Conservation (phyloP, 768 basidiomycete species). For the Pisolithus albus region DNA sequence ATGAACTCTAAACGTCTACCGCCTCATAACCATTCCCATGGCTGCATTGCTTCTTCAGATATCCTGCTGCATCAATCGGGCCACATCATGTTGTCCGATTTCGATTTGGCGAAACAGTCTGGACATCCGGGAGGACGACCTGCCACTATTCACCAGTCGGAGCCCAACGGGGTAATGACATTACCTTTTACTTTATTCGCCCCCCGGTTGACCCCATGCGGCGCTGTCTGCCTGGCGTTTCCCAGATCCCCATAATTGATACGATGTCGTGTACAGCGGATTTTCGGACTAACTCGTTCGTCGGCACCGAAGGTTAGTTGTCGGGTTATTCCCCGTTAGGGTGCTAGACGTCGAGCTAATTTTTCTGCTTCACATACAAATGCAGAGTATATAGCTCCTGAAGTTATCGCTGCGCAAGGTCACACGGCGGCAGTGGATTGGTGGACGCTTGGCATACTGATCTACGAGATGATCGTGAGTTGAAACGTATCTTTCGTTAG, state of each 20-base stretch:
- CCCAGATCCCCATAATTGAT: slow-evolving; percentile 85
- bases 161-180: slow-evolving; percentile 74
- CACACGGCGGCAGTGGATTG: slow-evolving; percentile 99
- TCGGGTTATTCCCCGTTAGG: slow-evolving; percentile 6
- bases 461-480: slow-evolving; percentile 98
- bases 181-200: slow-evolving; percentile 5
- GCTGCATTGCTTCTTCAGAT: slow-evolving; percentile 43
- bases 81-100: slow-evolving; percentile 99
- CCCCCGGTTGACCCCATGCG: slow-evolving; percentile 4
- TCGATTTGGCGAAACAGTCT: slow-evolving; percentile 96
- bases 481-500: slow-evolving; percentile 24
- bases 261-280: slow-evolving; percentile 96
- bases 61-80: slow-evolving; percentile 96
- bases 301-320: slow-evolving; percentile 89
- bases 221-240: slow-evolving; percentile 6
- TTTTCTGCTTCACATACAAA: not conserved
- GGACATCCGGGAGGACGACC: slow-evolving; percentile 80
- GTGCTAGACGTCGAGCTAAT: slow-evolving; percentile 1
- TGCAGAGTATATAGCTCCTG: slow-evolving; percentile 96
- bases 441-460: slow-evolving; percentile 98
- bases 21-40: slow-evolving; percentile 8
- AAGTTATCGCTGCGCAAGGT: slow-evolving; percentile 93
- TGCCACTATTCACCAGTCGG: slow-evolving; percentile 78
- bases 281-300: slow-evolving; percentile 98
- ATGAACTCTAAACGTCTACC: slow-evolving; percentile 1